A percentile compares a stretch with the other conserved stretches of the same genome.
Evolutionary conservation across 257 asterid species (phyloP).

Genomic region (Solanum etuberosum): DNA sequence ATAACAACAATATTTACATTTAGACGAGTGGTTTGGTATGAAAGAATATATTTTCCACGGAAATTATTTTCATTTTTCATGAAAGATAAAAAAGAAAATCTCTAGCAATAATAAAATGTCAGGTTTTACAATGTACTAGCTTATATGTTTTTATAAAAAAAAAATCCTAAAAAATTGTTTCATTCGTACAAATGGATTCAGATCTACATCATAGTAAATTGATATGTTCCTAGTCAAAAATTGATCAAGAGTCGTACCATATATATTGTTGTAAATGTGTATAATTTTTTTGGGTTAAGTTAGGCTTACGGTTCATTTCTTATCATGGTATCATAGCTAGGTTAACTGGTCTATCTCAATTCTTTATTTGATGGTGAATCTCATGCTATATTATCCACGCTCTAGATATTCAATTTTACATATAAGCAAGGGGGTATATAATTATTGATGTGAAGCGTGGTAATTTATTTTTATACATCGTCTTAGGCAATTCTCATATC

Average conservation of each 20-base stretch:
- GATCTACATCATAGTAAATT: too few relatives aligned
- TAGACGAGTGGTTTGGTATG: neutral
- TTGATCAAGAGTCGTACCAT: neutral
- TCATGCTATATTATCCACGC: neutral
- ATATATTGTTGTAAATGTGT: too few relatives aligned
- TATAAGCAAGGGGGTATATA: neutral
- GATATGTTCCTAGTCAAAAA: neutral
- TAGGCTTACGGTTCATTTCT: neutral
- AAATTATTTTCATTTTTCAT: neutral
- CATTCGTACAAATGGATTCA: neutral
- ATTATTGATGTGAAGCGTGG: neutral
- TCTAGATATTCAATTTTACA: neutral
- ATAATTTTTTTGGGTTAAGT: too few relatives aligned
- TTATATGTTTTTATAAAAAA: neutral
- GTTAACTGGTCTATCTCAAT: neutral
- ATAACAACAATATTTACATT: neutral
- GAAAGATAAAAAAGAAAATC: neutral
- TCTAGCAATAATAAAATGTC: neutral
- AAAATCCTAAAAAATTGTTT: neutral
- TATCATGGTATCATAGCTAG: neutral
- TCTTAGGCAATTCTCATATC: neutral
- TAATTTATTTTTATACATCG: too few relatives aligned
- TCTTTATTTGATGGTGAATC: neutral
- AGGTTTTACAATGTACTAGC: neutral
- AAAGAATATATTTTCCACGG: neutral